Evolutionary conservation across 345 rosid genomes (phyloP).

Genomic region (Iberis pinnata): DNA sequence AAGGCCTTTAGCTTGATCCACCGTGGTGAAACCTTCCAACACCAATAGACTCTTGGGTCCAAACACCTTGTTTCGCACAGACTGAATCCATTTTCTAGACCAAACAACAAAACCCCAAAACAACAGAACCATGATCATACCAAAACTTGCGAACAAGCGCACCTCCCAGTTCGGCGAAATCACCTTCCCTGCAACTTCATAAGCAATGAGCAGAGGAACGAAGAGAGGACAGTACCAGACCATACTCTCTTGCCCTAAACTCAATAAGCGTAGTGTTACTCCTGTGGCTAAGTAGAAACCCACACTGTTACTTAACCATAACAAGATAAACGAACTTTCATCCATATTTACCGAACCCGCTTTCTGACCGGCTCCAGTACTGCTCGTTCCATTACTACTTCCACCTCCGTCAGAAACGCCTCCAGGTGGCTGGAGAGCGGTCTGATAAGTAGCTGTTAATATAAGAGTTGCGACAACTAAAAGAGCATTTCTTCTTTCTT

Average conservation of each 20-base stretch:
- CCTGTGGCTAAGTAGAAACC: not conserved
- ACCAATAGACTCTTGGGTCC: constrained; percentile 22
- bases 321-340: not conserved
- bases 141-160: not conserved
- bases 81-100: constrained; percentile 5
- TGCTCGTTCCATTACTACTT: not conserved
- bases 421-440: constrained; percentile 27
- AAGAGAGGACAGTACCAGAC: constrained; percentile 12
- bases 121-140: not conserved
- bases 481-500: constrained; percentile 21
- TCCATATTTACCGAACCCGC: constrained; percentile 9
- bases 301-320: constrained; percentile 8
- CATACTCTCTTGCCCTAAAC: constrained; percentile 11
- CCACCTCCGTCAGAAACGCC: constrained; percentile 18
- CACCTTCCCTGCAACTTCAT: not conserved
- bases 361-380: not conserved
- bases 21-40: constrained; percentile 26
- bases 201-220: constrained; percentile 6
- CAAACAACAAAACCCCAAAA: not conserved
- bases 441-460: constrained; percentile 32
- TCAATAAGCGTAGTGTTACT: not conserved
- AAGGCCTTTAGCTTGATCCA: constrained; percentile 19
- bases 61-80: constrained; percentile 9
- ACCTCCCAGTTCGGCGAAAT: not conserved
- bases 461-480: constrained; percentile 30